Evolutionary conservation across 306 rosid species (phyloP), one percentile per base, ranked within the genome.

Genomic region (Fragaria ananassa): DNA sequence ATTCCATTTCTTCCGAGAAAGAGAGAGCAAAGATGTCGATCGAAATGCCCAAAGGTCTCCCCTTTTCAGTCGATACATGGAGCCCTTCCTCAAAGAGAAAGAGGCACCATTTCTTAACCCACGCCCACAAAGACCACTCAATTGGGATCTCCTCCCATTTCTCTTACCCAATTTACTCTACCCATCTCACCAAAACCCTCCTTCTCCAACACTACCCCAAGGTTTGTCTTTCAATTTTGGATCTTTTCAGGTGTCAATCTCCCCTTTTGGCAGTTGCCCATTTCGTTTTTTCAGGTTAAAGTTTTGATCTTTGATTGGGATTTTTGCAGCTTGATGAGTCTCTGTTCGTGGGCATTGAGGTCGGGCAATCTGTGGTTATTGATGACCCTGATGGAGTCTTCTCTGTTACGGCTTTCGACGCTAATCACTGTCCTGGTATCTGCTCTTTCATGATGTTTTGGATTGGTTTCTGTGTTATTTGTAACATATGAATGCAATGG

Each of bases 31-130:
- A 66, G 34, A 92, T 90, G 98, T 91, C 97, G 56, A 88, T 91
- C 12, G 90, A 91, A 83, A 82, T 91, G 93, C 98, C 93, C 14
- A 81, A 73, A 49, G 97, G 96, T 3, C 63, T 93, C 23, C 94
- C 98, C 1, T 93, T 93, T 86, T 90, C 94, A 0, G 93, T 90
- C n/a, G 98, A 93, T 72, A 89, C 98, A 65, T 91, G 98, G 95
- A 79, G 68, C 71, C 72, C 75, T 14, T 77, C 83, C 0, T 89
- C 98, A 19, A 83, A 34, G 76, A 68, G 50, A 18, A 93, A 93
- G 85, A 68, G 93, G 19, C 85, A 89, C 70, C 93, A 86, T 80
- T 93, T 93, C 86, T 83, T 93, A 4, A 89, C 91, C 19, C 98
- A 93, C 77, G 96, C 98, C 23, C 98, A 90, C 86, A 83, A 75